Evolutionary conservation across 495 filamentous ascomycete genomes (phyloP), one percentile per base, ranked within the genome.

Genomic region (Jackrogersella multiformis): DNA sequence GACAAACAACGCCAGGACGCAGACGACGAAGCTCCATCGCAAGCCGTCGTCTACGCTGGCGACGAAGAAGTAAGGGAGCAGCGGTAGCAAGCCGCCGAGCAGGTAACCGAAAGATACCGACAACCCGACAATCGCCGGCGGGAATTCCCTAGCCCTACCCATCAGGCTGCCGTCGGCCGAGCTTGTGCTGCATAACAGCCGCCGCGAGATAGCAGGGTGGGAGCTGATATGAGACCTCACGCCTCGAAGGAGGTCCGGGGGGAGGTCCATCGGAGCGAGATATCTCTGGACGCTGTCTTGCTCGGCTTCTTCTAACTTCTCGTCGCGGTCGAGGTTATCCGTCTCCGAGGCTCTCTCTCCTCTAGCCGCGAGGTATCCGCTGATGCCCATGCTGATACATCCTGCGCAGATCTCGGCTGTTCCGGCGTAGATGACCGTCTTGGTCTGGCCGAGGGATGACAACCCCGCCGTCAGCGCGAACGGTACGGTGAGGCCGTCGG

Each of bases 11-110:
- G 90, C 87, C 18, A 90, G 57, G 5, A 84, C 82, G 84, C 92
- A 93, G 2, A 90, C 84, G 0, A 77, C 81, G 46, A 93, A 90
- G 38, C 88, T 91, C 83, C 88, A 89, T 18, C 78, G 79, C 69
- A 94, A 74, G 18, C 88, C 91, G 13, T 81, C 46, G 51, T 82
- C 80, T 1, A 90, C 87, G n/a, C 85, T 75, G 2, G 76, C 30
- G 32, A 92, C 87, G 61, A 89, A 90, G 69, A 94, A 89, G 73
- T 94, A 94, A 3, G 90, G 91, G n/a, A 92, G 70, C 6, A 93
- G 75, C 9, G 90, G 90, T 0, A 93, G 76, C 21, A 90, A 82
- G 1, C 91, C 91, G 23, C 90, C 91, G 51, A 93, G 74, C 63
- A 92, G 86, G 74, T 94, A 94, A 6, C 88, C 89, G 5, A 89